Percentiles rank a stretch among this genome's conserved stretches.
These are phyloP conservation scores for Cyclanthera cordifolia DNA, from an alignment of 306 rosid species.

Conservation along the genomic window DNA sequence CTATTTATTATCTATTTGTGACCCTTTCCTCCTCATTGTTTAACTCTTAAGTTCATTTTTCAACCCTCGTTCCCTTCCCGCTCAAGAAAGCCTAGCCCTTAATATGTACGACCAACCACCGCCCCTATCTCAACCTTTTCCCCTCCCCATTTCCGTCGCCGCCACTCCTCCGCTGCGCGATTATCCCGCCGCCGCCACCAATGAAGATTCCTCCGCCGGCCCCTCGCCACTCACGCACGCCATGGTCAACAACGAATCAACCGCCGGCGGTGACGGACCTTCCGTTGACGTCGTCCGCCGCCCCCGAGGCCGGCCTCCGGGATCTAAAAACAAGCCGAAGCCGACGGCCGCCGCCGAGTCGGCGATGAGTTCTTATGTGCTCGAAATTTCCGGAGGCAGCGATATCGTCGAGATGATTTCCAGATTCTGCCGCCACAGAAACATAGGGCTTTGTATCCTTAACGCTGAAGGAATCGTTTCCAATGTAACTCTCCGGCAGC, in stretches of 20 bases:
- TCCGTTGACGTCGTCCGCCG: slow-evolving; percentile 60
- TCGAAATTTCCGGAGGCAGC: slow-evolving; percentile 68
- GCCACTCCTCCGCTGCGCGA: slow-evolving; percentile 19
- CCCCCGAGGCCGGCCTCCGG: slow-evolving; percentile 88
- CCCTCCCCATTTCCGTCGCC: slow-evolving; percentile 38
- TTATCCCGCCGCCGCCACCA: slow-evolving; percentile 39
- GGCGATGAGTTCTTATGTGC: slow-evolving; percentile 73
- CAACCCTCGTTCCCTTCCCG: no score
- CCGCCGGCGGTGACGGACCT: slow-evolving; percentile 49
- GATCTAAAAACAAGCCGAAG: slow-evolving; percentile 81
- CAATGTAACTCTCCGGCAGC: slow-evolving; percentile 76
- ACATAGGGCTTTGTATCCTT: slow-evolving; percentile 52
- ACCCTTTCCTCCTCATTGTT: no score
- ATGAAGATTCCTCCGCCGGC: slow-evolving; percentile 27
- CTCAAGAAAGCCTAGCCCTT: slow-evolving; percentile 22
- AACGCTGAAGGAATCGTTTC: slow-evolving; percentile 71
- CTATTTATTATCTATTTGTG: no score
- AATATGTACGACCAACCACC: slow-evolving; percentile 45
- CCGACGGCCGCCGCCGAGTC: slow-evolving; percentile 53
- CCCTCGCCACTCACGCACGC: slow-evolving; percentile 6
- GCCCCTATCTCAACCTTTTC: slow-evolving; percentile 24
- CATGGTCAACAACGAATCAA: not conserved
- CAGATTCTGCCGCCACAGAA: slow-evolving; percentile 53
- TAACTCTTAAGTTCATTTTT: no score
- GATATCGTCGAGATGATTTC: slow-evolving; percentile 68